A percentile compares a stretch with the other conserved stretches of the same genome.
These are phyloP conservation scores for Emergomyces orientalis DNA, from an alignment of 2,329 filamentous ascomycete species.

Conservation along the genomic window DNA sequence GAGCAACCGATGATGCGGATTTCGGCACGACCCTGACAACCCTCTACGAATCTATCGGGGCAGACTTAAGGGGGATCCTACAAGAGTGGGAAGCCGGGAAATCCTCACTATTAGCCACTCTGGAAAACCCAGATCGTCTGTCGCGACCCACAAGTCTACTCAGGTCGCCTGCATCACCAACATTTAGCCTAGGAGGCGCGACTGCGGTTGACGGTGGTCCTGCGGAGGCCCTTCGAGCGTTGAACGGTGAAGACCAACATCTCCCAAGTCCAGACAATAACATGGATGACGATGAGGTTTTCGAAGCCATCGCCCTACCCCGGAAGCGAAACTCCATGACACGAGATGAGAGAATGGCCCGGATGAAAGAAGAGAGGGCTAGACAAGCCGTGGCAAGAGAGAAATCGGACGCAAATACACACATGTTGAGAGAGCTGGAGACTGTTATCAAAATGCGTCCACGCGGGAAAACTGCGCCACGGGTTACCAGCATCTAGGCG, in stretches of 20 bases:
- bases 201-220: conserved; percentile 47
- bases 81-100: conserved; percentile 83
- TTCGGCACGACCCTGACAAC: conserved; percentile 69
- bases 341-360: conserved; percentile 75
- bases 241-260: conserved; percentile 59
- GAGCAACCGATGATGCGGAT: conserved; percentile 57
- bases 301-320: conserved; percentile 78
- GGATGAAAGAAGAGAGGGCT: conserved; percentile 78
- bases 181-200: conserved; percentile 37
- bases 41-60: conserved; percentile 91
- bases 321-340: conserved; percentile 61
- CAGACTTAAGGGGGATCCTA: conserved; percentile 70
- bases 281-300: conserved; percentile 62
- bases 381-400: conserved; percentile 62
- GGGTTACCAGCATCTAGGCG: conserved; percentile 36
- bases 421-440: conserved; percentile 88
- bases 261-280: conserved; percentile 24
- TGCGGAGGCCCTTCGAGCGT: conserved; percentile 62
- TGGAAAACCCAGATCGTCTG: conserved; percentile 57
- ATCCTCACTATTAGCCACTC: conserved; percentile 67
- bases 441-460: conserved; percentile 64
- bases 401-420: conserved; percentile 69
- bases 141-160: conserved; percentile 42
- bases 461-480: conserved; percentile 15
- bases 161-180: conserved; percentile 36